Evolutionary conservation across 2,329 filamentous ascomycete genomes (phyloP).

Genomic region (Dothidotthia symphoricarpi): DNA sequence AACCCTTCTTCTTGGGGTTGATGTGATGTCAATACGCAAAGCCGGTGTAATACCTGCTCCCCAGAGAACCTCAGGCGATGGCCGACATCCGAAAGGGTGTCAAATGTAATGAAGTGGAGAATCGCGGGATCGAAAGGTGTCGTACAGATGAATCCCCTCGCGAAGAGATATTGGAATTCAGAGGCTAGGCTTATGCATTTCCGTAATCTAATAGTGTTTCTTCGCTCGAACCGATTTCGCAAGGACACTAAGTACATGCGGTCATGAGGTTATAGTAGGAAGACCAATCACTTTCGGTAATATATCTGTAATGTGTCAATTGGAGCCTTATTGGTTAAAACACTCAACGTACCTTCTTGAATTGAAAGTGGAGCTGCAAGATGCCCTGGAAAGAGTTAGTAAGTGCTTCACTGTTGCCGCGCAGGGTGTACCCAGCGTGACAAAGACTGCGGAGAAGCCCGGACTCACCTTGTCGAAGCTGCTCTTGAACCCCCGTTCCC

Average conservation of each 20-base stretch:
- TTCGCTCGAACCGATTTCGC: constrained; percentile 1
- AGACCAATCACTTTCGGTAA: constrained; percentile 45
- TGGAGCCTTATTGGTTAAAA: neutral
- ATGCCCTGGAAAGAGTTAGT: constrained; percentile 66
- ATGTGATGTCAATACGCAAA: constrained; percentile 4
- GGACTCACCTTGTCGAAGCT: constrained; percentile 92
- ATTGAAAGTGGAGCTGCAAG: constrained; percentile 94
- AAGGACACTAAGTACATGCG: neutral
- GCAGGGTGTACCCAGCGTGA: neutral
- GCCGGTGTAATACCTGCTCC: constrained; percentile 5
- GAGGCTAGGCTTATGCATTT: too few relatives aligned
- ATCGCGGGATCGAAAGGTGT: too few relatives aligned
- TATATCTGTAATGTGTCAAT: constrained; percentile 44
- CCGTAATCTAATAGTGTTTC: too few relatives aligned
- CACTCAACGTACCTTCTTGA: constrained; percentile 76
- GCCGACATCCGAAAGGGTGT: too few relatives aligned
- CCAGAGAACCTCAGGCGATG: too few relatives aligned
- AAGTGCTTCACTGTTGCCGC: constrained; percentile 1
- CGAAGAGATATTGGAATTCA: too few relatives aligned
- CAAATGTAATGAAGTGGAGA: too few relatives aligned
- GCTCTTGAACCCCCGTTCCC: constrained; percentile 90
- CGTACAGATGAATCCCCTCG: too few relatives aligned
- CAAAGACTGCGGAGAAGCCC: neutral
- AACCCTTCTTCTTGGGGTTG: neutral
- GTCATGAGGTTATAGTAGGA: neutral